Percentiles rank a stretch among this genome's conserved stretches.
Evolutionary conservation across 768 basidiomycete species (phyloP).

Genomic region (Leucocoprinus sp.): DNA sequence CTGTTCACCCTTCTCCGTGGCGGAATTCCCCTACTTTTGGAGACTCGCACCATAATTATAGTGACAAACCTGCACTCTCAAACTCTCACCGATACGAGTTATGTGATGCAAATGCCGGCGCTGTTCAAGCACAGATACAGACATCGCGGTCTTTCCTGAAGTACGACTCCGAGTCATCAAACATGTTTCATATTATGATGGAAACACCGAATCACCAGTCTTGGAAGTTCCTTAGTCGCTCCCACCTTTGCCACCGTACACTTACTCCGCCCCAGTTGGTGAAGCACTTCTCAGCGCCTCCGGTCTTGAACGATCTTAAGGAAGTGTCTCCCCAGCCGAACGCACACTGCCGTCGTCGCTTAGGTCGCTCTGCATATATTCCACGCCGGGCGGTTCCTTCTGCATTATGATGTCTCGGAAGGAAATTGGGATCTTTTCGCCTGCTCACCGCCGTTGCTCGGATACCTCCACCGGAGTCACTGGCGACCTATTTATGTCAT

Average conservation of each 20-base stretch:
- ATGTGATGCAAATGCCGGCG: not conserved
- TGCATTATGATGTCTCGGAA: no score
- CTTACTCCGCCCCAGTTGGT: not conserved
- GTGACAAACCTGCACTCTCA: not conserved
- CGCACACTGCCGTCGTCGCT: no score
- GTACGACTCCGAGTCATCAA: no score
- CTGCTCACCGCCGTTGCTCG: no score
- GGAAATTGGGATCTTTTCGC: no score
- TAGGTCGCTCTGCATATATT: no score
- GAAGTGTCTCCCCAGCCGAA: no score
- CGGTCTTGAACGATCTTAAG: conserved; percentile 20
- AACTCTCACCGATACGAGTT: not conserved
- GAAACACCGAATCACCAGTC: conserved; percentile 2
- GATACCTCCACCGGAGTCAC: no score
- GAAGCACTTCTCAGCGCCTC: conserved; percentile 15
- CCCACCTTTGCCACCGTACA: not conserved
- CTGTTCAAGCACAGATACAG: no score
- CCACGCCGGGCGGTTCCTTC: no score
- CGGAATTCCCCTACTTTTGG: not conserved
- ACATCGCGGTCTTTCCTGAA: no score
- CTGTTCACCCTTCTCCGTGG: conserved; percentile 6
- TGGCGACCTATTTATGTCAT: no score
- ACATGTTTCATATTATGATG: not conserved
- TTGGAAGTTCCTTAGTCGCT: not conserved
- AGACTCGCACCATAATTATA: not conserved